A percentile compares a stretch with the other conserved stretches of the same genome.
phyloP scores from a whole-genome alignment of 345 rosid species.

The Turnera subulata region DNA sequence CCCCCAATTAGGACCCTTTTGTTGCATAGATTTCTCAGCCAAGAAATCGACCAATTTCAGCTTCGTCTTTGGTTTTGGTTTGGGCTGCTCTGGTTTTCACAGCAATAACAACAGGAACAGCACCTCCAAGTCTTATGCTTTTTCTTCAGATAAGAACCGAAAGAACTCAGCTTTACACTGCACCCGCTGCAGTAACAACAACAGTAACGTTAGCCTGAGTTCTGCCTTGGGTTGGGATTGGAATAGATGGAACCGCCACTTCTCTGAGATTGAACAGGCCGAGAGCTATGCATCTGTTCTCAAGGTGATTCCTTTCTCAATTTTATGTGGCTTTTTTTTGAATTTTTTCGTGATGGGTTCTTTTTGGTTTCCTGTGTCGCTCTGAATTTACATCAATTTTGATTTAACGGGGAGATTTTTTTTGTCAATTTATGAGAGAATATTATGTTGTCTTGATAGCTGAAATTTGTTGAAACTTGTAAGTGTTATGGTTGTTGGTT shows the following conservation, averaged over 20 bases:
- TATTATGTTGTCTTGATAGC: no score
- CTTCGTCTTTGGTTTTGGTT: conserved; percentile 38
- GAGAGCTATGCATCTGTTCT: conserved; percentile 76
- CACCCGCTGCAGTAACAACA: conserved; percentile 23
- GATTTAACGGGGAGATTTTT: no score
- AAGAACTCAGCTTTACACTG: conserved; percentile 31
- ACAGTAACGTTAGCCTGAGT: conserved; percentile 11
- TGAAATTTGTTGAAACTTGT: no score
- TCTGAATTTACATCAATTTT: no score
- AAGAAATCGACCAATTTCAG: conserved; percentile 28
- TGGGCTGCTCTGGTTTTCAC: conserved; percentile 3
- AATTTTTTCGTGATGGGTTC: background rate
- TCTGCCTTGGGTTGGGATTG: conserved; percentile 78
- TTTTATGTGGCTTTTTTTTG: background rate
- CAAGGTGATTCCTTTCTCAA: conserved; percentile 40
- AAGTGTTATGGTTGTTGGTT: no score
- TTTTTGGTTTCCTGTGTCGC: background rate
- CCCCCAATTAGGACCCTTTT: conserved; percentile 36
- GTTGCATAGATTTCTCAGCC: conserved; percentile 27
- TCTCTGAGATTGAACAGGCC: conserved; percentile 71
- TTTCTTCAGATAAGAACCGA: conserved; percentile 24
- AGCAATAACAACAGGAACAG: background rate
- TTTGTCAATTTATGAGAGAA: no score
- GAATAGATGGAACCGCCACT: conserved; percentile 85
- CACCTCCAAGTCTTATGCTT: conserved; percentile 7